Evolutionary conservation across 192 early-diverging fungal genomes (phyloP), one percentile per base, ranked within the genome.

Genomic region (Linnemannia elongata): DNA sequence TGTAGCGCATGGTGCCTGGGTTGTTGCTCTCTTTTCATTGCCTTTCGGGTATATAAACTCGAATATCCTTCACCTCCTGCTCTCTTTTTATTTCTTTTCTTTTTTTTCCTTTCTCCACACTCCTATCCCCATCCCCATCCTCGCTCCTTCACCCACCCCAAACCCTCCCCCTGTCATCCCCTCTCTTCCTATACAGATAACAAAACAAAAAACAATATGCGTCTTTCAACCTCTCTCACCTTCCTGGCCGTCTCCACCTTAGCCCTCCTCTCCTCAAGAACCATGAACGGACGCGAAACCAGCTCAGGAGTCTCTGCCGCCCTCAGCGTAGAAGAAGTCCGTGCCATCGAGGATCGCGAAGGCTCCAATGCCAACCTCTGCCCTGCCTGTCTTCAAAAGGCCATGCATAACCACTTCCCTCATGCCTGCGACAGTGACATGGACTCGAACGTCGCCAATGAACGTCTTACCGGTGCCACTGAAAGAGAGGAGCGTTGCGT

Each of bases 321-420:
- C 17, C 73, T 85, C 54, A 80, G 55, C 5, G 36, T 55, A 33
- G 44, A 66, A 60, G 83, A 85, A 38, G 47, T 54, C 4, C 44
- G 69, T 27, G 77, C 77, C 33, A 33, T 80, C 54, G 72, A 80
- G 15, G 54, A 80, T 0, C 70, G 63, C 22, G 77, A 47, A 30
- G 77, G 77, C 1, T 33, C 83, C 8, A 57, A 66, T 15, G 60
- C 79, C 30, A 81, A 81, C 49, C 73, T 60, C 35, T 87, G 85
- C 76, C 55, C 52, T 8, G 72, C 79, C 20, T 87, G 85, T 60
- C 57, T 87, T 52, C 45, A 70, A 22, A 87, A 87, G 72, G 85
- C 85, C 54, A 81, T 87, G 85, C 79, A 87, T 76, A 87, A 87
- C 72, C 85, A 87, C 45, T 87, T 87, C 54, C 85, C 85, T 2